Percentiles rank a stretch among this genome's conserved stretches.
These are phyloP conservation scores for Venturia aucupariae DNA, from an alignment of 2,329 filamentous ascomycete species.

Conservation along the genomic window DNA sequence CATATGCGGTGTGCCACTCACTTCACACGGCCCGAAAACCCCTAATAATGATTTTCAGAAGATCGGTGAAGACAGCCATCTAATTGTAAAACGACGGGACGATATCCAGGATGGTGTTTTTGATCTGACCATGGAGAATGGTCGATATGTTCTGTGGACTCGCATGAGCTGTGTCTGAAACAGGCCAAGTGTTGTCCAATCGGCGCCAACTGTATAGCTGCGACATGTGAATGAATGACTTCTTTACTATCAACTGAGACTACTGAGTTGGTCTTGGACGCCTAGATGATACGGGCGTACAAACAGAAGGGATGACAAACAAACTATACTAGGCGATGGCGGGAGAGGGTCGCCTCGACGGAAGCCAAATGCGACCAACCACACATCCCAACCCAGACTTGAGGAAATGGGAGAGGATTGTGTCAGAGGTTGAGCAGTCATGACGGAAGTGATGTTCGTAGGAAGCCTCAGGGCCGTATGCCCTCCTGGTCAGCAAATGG, in stretches of 20 bases:
- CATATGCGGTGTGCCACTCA: background rate
- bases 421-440: background rate
- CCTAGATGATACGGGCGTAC: background rate
- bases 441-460: background rate
- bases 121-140: background rate
- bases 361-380: background rate
- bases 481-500: too few species aligned
- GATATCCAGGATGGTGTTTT: background rate
- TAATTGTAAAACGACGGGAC: background rate
- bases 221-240: background rate
- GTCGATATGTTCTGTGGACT: background rate
- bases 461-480: background rate
- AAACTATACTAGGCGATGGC: too few species aligned
- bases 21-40: background rate
- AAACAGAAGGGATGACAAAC: too few species aligned
- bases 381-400: background rate
- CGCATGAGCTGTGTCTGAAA: constrained; percentile 5
- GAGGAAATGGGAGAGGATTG: background rate
- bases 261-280: background rate
- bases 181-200: background rate
- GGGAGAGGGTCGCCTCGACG: background rate
- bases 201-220: background rate
- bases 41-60: background rate
- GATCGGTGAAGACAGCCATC: background rate
- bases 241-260: too few species aligned